Evolutionary conservation across 768 basidiomycete genomes (phyloP), one percentile per base, ranked within the genome.

Genomic region (Pluteus cervinus): DNA sequence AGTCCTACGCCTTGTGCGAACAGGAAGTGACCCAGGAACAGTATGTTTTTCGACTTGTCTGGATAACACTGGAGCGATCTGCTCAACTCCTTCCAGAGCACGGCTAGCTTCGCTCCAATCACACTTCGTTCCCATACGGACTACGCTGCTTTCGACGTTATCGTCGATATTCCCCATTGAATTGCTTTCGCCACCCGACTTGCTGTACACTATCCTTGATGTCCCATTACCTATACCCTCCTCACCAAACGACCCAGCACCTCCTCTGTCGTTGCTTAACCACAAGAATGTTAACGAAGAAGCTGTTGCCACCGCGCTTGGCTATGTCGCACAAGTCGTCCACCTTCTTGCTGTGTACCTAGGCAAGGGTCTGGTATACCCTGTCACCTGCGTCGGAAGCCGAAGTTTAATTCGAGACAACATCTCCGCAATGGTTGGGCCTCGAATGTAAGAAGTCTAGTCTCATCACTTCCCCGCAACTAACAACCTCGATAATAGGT

Each of bases 351-450:
- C 90, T 0, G 72, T 74, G 22, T 90, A 97, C 49, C 64, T 85
- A 43, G 82, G 81, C 1, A 80, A 80, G 43, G 66, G 71, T 16
- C 60, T 98, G 28, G 73, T 86, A 10, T 98, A 99, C 63, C 90
- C 93, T 16, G 73, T 98, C 34, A 90, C 86, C 14, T 92, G 79
- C 58, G 72, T 88, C 33, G 93, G 91, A 2, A 97, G 92, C 48
- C 71, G 88, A 45, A 96, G 91, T 60, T 56, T 92, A 43, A 88
- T 98, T 44, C 78, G 79, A 53, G 96, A 99, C 63, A 82, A 81
- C 9, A 93, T 97, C 34, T 92, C 89, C 33, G 81, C 84, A 10
- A 96, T 98, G 86, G 82, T 91, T 41, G 96, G 96, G 3, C 92
- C 92, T 7, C 68, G 94, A 57, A 86, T 91, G 90, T 94, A 51